Conservation (phyloP, 495 filamentous ascomycete genomes). For the Trichoderma reesei region DNA sequence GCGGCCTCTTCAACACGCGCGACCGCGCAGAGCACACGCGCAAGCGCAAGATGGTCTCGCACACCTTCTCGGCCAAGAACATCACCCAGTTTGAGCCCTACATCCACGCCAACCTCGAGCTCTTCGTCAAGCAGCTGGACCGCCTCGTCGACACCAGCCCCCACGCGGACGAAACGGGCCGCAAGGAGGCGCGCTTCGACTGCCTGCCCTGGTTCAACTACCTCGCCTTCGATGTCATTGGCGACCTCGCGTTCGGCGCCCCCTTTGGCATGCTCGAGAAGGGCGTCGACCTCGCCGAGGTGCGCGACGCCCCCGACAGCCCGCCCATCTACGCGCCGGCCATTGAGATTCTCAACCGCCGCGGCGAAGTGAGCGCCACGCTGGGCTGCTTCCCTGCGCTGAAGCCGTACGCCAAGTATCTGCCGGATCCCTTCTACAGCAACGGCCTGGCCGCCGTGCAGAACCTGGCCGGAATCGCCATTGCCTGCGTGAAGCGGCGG, state of each 20-base stretch:
- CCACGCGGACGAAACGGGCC: conserved; percentile 9
- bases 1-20: conserved; percentile 85
- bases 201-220: conserved; percentile 91
- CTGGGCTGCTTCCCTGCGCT: conserved; percentile 51
- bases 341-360: conserved; percentile 61
- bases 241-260: conserved; percentile 53
- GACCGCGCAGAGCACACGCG: conserved; percentile 74
- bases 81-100: conserved; percentile 84
- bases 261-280: conserved; percentile 53
- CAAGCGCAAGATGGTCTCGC: conserved; percentile 82
- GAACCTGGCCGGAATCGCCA: conserved; percentile 64
- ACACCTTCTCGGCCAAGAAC: conserved; percentile 77
- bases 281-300: conserved; percentile 49
- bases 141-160: conserved; percentile 27
- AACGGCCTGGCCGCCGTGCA: conserved; percentile 53
- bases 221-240: conserved; percentile 88
- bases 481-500: conserved; percentile 67
- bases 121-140: conserved; percentile 67
- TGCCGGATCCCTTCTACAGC: conserved; percentile 60
- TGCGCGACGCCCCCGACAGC: conserved; percentile 40
- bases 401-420: conserved; percentile 54
- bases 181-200: conserved; percentile 47
- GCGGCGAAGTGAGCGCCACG: conserved; percentile 57
- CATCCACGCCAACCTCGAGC: conserved; percentile 68
- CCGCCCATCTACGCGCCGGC: conserved; percentile 51